phyloP scores from a whole-genome alignment of 768 basidiomycete genomes.

The Tubosaeta sp. region DNA sequence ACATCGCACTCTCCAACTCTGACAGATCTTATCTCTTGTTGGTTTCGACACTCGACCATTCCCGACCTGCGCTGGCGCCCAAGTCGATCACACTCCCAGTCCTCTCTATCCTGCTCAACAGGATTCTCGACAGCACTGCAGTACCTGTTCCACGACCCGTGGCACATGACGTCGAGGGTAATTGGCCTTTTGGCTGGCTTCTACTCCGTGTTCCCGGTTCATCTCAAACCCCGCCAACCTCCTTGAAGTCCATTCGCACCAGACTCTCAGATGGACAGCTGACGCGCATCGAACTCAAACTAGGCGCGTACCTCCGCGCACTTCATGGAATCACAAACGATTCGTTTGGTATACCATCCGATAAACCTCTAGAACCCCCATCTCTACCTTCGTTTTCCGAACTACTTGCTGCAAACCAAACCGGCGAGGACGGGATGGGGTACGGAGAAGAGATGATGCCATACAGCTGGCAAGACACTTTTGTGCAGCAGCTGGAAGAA shows the following conservation, averaged over 20 bases:
- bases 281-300: slow-evolving; percentile 50
- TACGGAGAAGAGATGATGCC: slow-evolving; percentile 23
- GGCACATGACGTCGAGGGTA: slow-evolving; percentile 39
- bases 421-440: slow-evolving; percentile 5
- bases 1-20: slow-evolving; percentile 22
- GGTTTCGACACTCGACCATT: slow-evolving; percentile 9
- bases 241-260: slow-evolving; percentile 37
- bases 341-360: slow-evolving; percentile 60
- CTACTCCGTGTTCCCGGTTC: slow-evolving; percentile 35
- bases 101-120: slow-evolving; percentile 37
- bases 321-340: slow-evolving; percentile 75
- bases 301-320: slow-evolving; percentile 57
- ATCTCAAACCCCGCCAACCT: slow-evolving; percentile 23
- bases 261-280: slow-evolving; percentile 35
- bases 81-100: slow-evolving; percentile 29
- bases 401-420: slow-evolving; percentile 2
- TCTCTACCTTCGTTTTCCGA: slow-evolving; percentile 12
- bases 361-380: slow-evolving; percentile 31
- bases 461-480: slow-evolving; percentile 77
- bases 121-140: slow-evolving; percentile 41
- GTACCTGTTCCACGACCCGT: slow-evolving; percentile 49
- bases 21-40: slow-evolving; percentile 28
- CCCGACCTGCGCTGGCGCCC: slow-evolving; percentile 4
- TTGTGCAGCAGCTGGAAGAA: slow-evolving; percentile 54
- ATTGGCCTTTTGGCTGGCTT: slow-evolving; percentile 22